A percentile compares a stretch with the other conserved stretches of the same genome.
Evolutionary conservation across 2,329 filamentous ascomycete species (phyloP).

Genomic region (Penicillium sp.): DNA sequence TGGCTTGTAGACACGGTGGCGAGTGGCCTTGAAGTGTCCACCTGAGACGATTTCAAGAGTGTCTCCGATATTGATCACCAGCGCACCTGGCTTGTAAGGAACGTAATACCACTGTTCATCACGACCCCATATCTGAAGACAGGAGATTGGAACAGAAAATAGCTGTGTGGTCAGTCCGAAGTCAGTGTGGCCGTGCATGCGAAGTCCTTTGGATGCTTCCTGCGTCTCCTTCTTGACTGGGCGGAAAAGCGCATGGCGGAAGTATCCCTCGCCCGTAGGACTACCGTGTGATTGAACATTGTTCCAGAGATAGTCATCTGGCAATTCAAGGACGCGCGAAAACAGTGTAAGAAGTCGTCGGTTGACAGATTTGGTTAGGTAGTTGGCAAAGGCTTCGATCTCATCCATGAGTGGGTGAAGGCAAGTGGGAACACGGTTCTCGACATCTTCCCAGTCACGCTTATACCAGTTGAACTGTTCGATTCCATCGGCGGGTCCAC

Average conservation of each 20-base stretch:
- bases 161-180: constrained; percentile 53
- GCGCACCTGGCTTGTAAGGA: constrained; percentile 46
- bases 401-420: constrained; percentile 57
- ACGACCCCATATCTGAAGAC: constrained; percentile 52
- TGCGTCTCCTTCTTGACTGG: constrained; percentile 39
- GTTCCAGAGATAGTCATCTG: constrained; percentile 51
- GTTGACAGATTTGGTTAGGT: constrained; percentile 55
- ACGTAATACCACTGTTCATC: constrained; percentile 55
- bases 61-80: constrained; percentile 57
- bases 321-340: constrained; percentile 50
- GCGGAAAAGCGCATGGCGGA: constrained; percentile 52
- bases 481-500: constrained; percentile 53
- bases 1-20: constrained; percentile 50
- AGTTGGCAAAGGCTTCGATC: constrained; percentile 52
- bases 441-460: constrained; percentile 48
- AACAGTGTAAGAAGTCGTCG: constrained; percentile 47
- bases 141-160: constrained; percentile 53
- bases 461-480: constrained; percentile 62
- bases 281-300: constrained; percentile 50
- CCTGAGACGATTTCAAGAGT: constrained; percentile 52
- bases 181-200: constrained; percentile 55
- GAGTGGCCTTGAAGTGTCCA: constrained; percentile 53
- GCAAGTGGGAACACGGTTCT: constrained; percentile 48
- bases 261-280: constrained; percentile 51
- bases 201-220: constrained; percentile 41